Evolutionary conservation across 176 grass and related monocot species (phyloP).

Genomic region (Typha latifolia): DNA sequence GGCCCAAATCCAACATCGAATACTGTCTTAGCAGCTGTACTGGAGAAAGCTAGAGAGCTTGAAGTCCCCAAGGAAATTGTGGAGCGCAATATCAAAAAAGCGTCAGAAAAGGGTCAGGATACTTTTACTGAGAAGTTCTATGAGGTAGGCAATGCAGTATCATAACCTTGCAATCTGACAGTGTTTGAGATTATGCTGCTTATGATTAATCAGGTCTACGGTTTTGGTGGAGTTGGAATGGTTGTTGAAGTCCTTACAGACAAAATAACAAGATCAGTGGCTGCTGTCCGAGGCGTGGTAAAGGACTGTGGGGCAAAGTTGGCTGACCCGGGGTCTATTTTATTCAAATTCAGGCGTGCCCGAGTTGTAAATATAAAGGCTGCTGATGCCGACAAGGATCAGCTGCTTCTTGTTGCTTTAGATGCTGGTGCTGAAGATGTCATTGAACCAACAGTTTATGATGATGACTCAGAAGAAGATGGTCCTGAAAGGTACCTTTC

Average conservation of each 20-base stretch:
- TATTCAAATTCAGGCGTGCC: slow-evolving; percentile 79
- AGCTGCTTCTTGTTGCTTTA: slow-evolving; percentile 61
- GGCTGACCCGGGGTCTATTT: slow-evolving; percentile 85
- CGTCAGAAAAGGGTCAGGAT: slow-evolving; percentile 93
- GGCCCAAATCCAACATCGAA: slow-evolving; percentile 73
- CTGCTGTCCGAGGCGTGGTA: slow-evolving; percentile 54
- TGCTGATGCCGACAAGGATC: slow-evolving; percentile 68
- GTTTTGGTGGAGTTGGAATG: slow-evolving; percentile 95
- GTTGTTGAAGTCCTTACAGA: slow-evolving; percentile 95
- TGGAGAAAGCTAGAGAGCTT: slow-evolving; percentile 84
- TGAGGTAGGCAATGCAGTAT: slow-evolving; percentile 36
- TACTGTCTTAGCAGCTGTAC: slow-evolving; percentile 58
- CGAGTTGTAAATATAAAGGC: slow-evolving; percentile 79
- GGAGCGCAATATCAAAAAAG: slow-evolving; percentile 95
- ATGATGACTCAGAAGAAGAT: slow-evolving; percentile 53
- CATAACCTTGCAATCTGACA: slow-evolving; percentile 1
- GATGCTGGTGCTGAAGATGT: slow-evolving; percentile 94
- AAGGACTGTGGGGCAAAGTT: slow-evolving; percentile 79
- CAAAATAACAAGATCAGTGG: slow-evolving; percentile 96
- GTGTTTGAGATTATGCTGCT: not conserved
- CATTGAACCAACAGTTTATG: slow-evolving; percentile 63
- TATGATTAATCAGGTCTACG: slow-evolving; percentile 54
- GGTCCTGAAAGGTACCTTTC: slow-evolving; percentile 53
- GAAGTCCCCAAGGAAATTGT: slow-evolving; percentile 84
- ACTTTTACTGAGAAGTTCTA: slow-evolving; percentile 91